Percentiles rank a stretch among this genome's conserved stretches.
Evolutionary conservation across 2,329 filamentous ascomycete genomes (phyloP).

Genomic region (Colletotrichum horii): DNA sequence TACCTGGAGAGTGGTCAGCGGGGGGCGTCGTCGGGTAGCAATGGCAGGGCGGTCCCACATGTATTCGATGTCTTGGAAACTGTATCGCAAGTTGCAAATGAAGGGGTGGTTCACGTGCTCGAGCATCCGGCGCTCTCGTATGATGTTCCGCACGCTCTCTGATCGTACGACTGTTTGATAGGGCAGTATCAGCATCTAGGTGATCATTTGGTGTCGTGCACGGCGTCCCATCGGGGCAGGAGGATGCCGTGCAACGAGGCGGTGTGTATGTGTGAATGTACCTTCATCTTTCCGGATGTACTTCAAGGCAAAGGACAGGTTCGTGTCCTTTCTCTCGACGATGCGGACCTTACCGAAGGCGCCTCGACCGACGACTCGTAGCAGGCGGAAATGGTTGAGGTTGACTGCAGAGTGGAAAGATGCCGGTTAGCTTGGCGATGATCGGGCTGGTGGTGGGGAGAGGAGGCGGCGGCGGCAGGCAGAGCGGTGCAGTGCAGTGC

Average conservation of each 20-base stretch:
- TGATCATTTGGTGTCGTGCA: background rate
- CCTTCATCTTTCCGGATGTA: conserved; percentile 99
- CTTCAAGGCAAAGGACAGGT: conserved; percentile 92
- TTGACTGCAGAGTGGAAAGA: conserved; percentile 67
- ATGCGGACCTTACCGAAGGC: conserved; percentile 99
- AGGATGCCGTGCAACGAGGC: background rate
- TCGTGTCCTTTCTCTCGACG: conserved; percentile 95
- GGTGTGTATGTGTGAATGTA: conserved; percentile 41
- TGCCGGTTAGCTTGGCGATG: conserved; percentile 11
- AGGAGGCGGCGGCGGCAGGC: background rate
- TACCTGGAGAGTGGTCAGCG: conserved; percentile 70
- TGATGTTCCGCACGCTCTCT: conserved; percentile 97
- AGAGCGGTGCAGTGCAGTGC: background rate
- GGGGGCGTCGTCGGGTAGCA: background rate
- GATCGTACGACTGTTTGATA: conserved; percentile 80
- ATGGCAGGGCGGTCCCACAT: conserved; percentile 66
- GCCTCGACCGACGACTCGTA: conserved; percentile 95
- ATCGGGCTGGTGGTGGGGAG: background rate
- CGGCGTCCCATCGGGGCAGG: background rate
- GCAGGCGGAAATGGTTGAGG: conserved; percentile 93
- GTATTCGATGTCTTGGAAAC: conserved; percentile 99
- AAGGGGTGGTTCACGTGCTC: conserved; percentile 98
- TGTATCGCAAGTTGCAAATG: conserved; percentile 97
- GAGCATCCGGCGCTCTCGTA: conserved; percentile 95
- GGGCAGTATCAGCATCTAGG: conserved; percentile 17